Conservation (phyloP, 208 protist genomes). For the Spongospora subterranea region DNA sequence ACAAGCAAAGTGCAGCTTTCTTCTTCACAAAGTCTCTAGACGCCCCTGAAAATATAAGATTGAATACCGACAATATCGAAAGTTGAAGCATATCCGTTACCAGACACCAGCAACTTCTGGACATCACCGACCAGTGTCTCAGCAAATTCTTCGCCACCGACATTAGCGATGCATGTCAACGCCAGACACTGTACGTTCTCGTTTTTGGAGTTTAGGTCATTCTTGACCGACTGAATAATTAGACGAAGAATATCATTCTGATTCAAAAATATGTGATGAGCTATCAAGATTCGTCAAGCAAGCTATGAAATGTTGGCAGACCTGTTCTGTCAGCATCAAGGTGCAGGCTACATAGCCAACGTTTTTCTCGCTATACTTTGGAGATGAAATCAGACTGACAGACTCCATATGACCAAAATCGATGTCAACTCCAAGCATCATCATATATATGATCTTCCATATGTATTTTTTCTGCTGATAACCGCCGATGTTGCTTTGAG, state of each 20-base stretch:
- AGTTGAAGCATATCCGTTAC: slow-evolving; percentile 42
- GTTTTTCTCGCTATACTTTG: slow-evolving; percentile 83
- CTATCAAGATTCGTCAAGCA: neutral
- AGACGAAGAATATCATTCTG: slow-evolving; percentile 91
- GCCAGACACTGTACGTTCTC: slow-evolving; percentile 92
- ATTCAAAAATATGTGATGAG: neutral
- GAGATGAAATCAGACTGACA: slow-evolving; percentile 91
- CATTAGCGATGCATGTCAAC: slow-evolving; percentile 94
- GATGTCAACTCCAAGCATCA: slow-evolving; percentile 98
- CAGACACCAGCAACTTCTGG: slow-evolving; percentile 87
- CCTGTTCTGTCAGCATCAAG: slow-evolving; percentile 94
- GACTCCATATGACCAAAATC: slow-evolving; percentile 99
- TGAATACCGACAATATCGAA: slow-evolving; percentile 56
- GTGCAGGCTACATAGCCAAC: slow-evolving; percentile 91
- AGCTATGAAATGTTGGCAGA: neutral
- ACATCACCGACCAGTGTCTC: slow-evolving; percentile 93
- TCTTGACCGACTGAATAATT: slow-evolving; percentile 93
- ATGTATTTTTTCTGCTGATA: slow-evolving; percentile 99
- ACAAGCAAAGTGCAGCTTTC: slow-evolving; percentile 94
- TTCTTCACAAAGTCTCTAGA: slow-evolving; percentile 89
- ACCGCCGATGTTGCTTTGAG: slow-evolving; percentile 79
- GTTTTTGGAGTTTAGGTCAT: slow-evolving; percentile 87
- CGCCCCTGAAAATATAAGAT: slow-evolving; percentile 65
- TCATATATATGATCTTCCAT: slow-evolving; percentile 99
- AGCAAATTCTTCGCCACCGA: slow-evolving; percentile 94